Evolutionary conservation across 257 asterid species (phyloP).

Genomic region (Solanum boliviense): DNA sequence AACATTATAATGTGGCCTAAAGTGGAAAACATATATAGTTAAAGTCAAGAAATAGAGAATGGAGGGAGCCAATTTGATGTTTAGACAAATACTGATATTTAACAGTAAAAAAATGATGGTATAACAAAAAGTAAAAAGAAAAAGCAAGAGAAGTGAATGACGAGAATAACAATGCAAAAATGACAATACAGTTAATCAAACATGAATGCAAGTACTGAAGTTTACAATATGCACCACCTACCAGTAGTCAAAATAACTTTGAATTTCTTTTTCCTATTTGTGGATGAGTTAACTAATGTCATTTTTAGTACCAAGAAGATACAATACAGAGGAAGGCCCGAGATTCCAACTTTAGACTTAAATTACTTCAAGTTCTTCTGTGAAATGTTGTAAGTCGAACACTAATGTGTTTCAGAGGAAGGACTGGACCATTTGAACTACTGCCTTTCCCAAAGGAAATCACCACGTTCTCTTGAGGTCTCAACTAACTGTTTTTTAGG

Average conservation of each 20-base stretch:
- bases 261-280: background rate
- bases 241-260: background rate
- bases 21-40: conserved; percentile 1
- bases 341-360: background rate
- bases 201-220: background rate
- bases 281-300: background rate
- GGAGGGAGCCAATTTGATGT: background rate
- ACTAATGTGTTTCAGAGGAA: background rate
- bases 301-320: background rate
- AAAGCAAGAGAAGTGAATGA: background rate
- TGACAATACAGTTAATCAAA: background rate
- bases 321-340: background rate
- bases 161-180: background rate
- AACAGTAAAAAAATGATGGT: background rate
- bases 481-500: background rate
- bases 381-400: background rate
- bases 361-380: background rate
- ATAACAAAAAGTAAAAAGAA: background rate
- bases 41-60: background rate
- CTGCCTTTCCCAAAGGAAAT: background rate
- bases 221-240: background rate
- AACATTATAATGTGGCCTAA: conserved; percentile 55
- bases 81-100: background rate
- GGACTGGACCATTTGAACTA: background rate
- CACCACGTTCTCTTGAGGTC: background rate